Evolutionary conservation across 2,329 filamentous ascomycete genomes (phyloP).

Genomic region (Botrytis elliptica): DNA sequence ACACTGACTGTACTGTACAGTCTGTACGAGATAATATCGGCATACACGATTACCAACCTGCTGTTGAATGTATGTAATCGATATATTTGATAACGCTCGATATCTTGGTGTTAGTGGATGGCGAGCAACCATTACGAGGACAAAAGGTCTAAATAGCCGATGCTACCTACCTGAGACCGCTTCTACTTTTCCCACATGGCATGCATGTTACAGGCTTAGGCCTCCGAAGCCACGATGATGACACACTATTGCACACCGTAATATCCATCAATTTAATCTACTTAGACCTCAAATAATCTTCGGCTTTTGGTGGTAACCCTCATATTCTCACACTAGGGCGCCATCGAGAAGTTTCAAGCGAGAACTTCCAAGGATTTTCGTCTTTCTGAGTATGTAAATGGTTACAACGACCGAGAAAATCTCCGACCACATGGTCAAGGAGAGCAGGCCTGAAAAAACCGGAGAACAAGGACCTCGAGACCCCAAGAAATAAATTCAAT

Average conservation of each 20-base stretch:
- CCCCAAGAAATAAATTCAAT: not conserved
- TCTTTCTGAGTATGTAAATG: slow-evolving; percentile 1
- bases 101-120: slow-evolving; percentile 1
- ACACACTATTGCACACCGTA: not conserved
- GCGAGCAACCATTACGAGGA: not conserved
- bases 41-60: not conserved
- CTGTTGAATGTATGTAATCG: not conserved
- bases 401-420: slow-evolving; percentile 18
- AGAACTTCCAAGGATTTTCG: not conserved
- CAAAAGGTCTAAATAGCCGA: slow-evolving; percentile 10
- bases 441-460: not conserved
- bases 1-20: slow-evolving; percentile 4
- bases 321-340: not conserved
- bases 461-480: slow-evolving; percentile 1
- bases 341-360: slow-evolving; percentile 15
- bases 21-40: not conserved
- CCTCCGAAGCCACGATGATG: slow-evolving; percentile 19
- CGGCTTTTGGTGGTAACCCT: not conserved
- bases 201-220: slow-evolving; percentile 9
- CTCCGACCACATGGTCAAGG: slow-evolving; percentile 12
- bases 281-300: slow-evolving; percentile 4
- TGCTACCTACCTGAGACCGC: not conserved
- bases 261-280: slow-evolving; percentile 6
- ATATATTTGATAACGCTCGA: not conserved
- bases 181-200: slow-evolving; percentile 11